Evolutionary conservation across 2,329 filamentous ascomycete genomes (phyloP), one percentile per base, ranked within the genome.

Genomic region (Fusarium acutatum): DNA sequence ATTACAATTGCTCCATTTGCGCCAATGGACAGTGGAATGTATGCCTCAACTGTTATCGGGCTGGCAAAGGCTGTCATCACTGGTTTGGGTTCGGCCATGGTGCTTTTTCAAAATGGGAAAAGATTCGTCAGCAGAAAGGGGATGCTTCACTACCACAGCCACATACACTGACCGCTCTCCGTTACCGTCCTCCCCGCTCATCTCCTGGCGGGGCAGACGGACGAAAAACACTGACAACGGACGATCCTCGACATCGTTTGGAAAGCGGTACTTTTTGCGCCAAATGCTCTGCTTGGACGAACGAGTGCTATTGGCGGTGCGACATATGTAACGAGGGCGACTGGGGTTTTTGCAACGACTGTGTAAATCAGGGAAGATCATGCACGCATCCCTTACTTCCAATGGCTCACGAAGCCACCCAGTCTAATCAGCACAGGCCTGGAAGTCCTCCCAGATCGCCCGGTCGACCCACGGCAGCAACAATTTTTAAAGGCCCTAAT

Each of bases 291-390:
- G 85, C 88, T 1, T 93, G 90, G 85, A 88, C 94, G 0, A 95
- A 97, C 77, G 89, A 92, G 58, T 96, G 94, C 82, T 97, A 94
- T 82, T 98, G 95, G 96, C 91, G 93, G 71, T 98, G 96, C 81
- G 90, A 93, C 67, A 81, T 88, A 32, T 98, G 96, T 83, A 97
- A 97, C 77, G 91, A 96, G 71, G 96, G 94, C 10, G 95, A 97
- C 79, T 98, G 95, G 95, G 96, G 96, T 0, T 98, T 94, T 80
- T 98, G 96, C 83, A 94, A 95, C 76, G 84, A 88, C 68, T 98
- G 96, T 74, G 94, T 97, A 35, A 95, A 96, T 67, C 91, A 92
- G 80, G 95, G 94, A 22, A 88, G 88, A 67, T 93, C 91, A 67
- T 98, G 96, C 82, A 93, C 91, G 0, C 96, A 98, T 79, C 87